Percentiles rank a stretch among this genome's conserved stretches.
These are phyloP conservation scores for Penicillium bovifimosum DNA, from an alignment of 495 filamentous ascomycete species.

Conservation along the genomic window DNA sequence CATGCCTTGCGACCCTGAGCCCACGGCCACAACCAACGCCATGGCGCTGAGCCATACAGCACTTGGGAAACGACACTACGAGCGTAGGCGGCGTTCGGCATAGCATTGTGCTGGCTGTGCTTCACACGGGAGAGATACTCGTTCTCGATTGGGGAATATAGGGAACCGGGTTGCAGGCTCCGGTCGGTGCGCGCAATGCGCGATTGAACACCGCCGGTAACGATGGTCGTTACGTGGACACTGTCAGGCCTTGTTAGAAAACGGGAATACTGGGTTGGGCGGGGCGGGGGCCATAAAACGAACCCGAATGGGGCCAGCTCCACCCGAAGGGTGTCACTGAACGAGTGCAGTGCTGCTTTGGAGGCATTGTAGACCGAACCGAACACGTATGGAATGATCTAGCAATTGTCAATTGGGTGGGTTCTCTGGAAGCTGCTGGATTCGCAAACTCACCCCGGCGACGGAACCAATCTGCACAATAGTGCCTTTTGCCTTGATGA, in stretches of 20 bases:
- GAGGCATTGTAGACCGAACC: constrained; percentile 57
- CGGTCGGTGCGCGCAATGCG: constrained; percentile 51
- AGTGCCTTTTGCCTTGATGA: constrained; percentile 53
- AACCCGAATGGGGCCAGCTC: constrained; percentile 46
- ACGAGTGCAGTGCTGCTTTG: constrained; percentile 59
- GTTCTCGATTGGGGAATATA: constrained; percentile 48
- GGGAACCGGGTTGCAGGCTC: constrained; percentile 38
- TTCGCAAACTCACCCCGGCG: constrained; percentile 36
- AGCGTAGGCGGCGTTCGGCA: constrained; percentile 50
- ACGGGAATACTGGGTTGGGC: neutral
- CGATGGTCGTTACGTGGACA: constrained; percentile 50
- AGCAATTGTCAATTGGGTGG: neutral
- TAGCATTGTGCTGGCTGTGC: constrained; percentile 53
- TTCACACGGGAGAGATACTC: constrained; percentile 48
- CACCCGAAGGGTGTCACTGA: constrained; percentile 55
- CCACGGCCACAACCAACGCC: constrained; percentile 46
- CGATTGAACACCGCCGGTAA: constrained; percentile 58
- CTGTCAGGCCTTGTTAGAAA: constrained; percentile 11
- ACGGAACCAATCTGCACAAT: constrained; percentile 58
- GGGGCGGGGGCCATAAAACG: constrained; percentile 1
- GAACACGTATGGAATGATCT: constrained; percentile 51
- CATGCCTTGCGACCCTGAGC: constrained; percentile 38
- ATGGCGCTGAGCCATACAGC: constrained; percentile 40
- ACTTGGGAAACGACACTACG: constrained; percentile 51
- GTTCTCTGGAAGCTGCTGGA: neutral